Evolutionary conservation across 2,329 filamentous ascomycete genomes (phyloP), one percentile per base, ranked within the genome.

Genomic region (Akanthomyces muscarius): DNA sequence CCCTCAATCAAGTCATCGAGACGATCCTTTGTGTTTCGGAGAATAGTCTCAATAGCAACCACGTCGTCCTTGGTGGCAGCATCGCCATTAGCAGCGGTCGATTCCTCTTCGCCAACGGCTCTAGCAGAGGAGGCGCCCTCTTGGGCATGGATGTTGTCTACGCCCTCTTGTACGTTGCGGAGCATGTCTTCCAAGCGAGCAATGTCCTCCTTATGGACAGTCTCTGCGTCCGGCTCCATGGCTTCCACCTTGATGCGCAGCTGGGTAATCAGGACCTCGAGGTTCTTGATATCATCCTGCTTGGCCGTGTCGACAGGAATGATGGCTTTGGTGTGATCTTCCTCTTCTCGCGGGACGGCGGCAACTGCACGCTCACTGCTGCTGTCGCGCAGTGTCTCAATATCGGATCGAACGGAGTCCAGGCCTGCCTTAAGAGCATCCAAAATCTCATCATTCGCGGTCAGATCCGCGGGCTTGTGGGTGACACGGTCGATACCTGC

Each of bases 11-110:
- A 74, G 64, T 96, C 92, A 64, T 97, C 94, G 11, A 98, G 80
- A 53, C 90, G 90, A 5, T 89, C 87, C 73, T 97, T 97, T 38
- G 92, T 93, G 72, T 96, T 97, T 48, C 89, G 87, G 14, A 98
- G 82, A 55, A 98, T 87, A 0, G 90, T 96, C 74, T 97, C 94
- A 64, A 98, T 93, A 13, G 92, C 92, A 65, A 94, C 87, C 0
- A 93, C 91, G 69, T 98, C 93, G 67, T 97, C 92, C 71, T 91
- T 78, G 72, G 68, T 81, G 69, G 68, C 81, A 70, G 64, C 77
- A 63, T 81, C 77, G 5, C 69, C 68, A 16, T 63, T 67, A 13
- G 65, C 64, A 10, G 64, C 62, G 4, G 66, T 50, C 3, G 30
- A 4, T 1, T 50, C 61, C 61, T 64, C 50, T 62, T 64, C 23